Evolutionary conservation across 2,329 filamentous ascomycete species (phyloP).

Genomic region (Chalaropsis thielavioides): DNA sequence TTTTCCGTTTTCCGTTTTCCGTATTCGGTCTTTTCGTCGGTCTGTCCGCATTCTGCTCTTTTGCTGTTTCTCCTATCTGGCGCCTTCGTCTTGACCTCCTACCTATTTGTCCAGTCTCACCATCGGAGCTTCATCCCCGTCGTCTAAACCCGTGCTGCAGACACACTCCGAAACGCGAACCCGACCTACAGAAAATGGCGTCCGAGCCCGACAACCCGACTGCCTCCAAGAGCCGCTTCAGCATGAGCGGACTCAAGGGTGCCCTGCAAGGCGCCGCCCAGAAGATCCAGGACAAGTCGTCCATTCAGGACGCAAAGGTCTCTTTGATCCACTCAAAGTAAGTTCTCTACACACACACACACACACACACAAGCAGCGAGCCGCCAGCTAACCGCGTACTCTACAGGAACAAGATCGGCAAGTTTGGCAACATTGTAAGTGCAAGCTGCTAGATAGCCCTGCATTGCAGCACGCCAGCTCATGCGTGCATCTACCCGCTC

Average conservation of each 20-base stretch:
- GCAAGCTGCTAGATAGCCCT: background rate
- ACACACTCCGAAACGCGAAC: background rate
- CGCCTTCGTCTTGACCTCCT: background rate
- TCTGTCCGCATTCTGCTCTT: no score
- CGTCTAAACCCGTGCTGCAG: background rate
- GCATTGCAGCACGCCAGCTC: background rate
- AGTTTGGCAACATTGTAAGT: conserved; percentile 45
- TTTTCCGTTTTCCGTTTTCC: background rate
- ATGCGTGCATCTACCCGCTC: background rate
- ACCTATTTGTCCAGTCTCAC: no score
- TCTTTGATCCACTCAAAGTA: conserved; percentile 46
- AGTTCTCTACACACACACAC: conserved; percentile 14
- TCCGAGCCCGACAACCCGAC: conserved; percentile 5
- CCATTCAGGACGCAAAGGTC: conserved; percentile 30
- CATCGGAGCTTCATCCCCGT: no score
- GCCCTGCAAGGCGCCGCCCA: conserved; percentile 10
- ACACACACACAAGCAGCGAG: background rate
- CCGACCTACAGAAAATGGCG: conserved; percentile 6
- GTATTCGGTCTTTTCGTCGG: background rate
- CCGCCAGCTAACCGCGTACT: background rate
- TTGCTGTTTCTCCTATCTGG: no score
- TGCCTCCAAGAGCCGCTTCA: conserved; percentile 12
- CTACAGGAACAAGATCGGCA: conserved; percentile 41
- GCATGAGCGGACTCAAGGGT: conserved; percentile 14
- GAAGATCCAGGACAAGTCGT: conserved; percentile 13